A percentile compares a stretch with the other conserved stretches of the same genome.
These are phyloP conservation scores for Thielaviopsis musarum DNA, from an alignment of 2,329 filamentous ascomycete genomes.

Conservation along the genomic window DNA sequence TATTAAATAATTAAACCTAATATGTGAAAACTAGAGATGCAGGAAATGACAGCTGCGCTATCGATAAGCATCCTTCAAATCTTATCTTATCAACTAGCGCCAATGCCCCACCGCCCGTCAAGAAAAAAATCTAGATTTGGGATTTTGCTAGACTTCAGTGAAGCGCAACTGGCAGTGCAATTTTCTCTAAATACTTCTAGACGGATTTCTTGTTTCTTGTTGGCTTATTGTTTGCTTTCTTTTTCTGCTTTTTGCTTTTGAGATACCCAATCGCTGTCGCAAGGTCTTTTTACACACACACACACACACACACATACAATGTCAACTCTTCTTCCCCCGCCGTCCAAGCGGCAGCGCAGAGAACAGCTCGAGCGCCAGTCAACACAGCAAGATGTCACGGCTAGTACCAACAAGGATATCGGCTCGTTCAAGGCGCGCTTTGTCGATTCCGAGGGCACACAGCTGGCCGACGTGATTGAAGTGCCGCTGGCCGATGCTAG, in stretches of 20 bases:
- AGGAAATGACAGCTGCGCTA: no score
- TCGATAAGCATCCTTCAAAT: no score
- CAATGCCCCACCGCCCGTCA: no score
- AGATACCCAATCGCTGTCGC: background rate
- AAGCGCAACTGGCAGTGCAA: background rate
- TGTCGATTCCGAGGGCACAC: constrained; percentile 59
- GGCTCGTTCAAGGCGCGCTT: constrained; percentile 79
- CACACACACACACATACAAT: constrained; percentile 27
- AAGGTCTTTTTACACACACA: background rate
- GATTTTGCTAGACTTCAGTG: no score
- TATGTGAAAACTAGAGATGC: no score
- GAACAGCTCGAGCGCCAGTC: constrained; percentile 55
- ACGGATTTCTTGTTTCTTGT: background rate
- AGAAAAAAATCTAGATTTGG: no score
- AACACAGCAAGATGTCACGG: constrained; percentile 57
- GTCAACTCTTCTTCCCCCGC: constrained; percentile 69
- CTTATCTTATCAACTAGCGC: no score
- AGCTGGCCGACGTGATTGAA: constrained; percentile 52
- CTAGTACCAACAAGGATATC: constrained; percentile 48
- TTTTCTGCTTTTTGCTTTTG: background rate
- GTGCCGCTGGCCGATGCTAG: constrained; percentile 72
- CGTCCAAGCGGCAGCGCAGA: constrained; percentile 72
- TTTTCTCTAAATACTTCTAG: background rate
- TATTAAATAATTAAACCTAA: no score
- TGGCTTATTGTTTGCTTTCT: background rate